A percentile compares a stretch with the other conserved stretches of the same genome.
Conservation (phyloP, 768 basidiomycete species). For the Tubosaeta brunneosetosa region DNA sequence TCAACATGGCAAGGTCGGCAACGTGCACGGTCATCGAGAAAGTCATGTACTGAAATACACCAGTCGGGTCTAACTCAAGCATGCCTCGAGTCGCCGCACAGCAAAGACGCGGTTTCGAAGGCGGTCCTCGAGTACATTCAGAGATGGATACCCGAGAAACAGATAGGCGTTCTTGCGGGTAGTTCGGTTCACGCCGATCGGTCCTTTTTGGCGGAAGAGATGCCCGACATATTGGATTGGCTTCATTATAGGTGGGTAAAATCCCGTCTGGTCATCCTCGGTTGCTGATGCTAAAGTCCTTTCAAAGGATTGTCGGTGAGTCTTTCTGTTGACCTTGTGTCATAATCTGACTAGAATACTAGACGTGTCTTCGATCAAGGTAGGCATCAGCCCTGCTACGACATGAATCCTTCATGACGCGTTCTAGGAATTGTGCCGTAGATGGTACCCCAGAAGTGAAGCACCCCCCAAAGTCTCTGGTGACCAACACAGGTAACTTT, state of each 20-base stretch:
- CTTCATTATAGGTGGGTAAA: conserved; percentile 67
- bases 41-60: background rate
- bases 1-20: conserved; percentile 69
- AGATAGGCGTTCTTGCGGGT: conserved; percentile 72
- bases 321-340: background rate
- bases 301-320: conserved; percentile 65
- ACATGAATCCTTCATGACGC: background rate
- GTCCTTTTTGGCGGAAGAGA: conserved; percentile 64
- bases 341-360: background rate
- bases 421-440: conserved; percentile 61
- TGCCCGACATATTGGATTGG: conserved; percentile 78
- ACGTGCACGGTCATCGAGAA: background rate
- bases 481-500: conserved; percentile 53
- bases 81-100: conserved; percentile 68
- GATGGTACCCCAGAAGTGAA: conserved; percentile 56
- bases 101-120: conserved; percentile 53
- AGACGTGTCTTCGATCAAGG: conserved; percentile 88
- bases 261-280: background rate
- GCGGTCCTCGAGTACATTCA: conserved; percentile 74
- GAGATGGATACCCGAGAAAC: conserved; percentile 71
- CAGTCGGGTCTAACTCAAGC: conserved; percentile 81
- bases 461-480: conserved; percentile 28
- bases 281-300: background rate
- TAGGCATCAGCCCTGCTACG: conserved; percentile 14
- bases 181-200: conserved; percentile 84